Base-by-base conservation (phyloP, 192 early-diverging fungal species). In the Backusella mclennaniae region DNA sequence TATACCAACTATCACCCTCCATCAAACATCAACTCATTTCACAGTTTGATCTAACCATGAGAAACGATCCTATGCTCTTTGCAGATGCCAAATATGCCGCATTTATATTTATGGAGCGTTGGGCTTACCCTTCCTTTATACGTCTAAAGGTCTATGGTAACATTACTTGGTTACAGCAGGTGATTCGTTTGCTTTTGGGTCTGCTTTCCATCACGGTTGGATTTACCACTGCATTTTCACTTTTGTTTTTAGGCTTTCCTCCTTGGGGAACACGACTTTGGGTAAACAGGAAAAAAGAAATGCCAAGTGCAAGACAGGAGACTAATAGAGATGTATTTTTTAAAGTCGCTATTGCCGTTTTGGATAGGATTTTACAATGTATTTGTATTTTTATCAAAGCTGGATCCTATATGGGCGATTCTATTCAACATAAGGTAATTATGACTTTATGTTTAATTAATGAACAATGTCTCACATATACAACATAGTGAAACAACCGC, bases 81-180 rank as follows among this genome's bases (percentile, higher is more conserved):
- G 72, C 83, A 5, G 87, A 89, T 63, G 88, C 88, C 21, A 85
- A 87, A 31, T 77, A 88, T 52, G 77, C 82, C 73, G 81, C 84
- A 19, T 87, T 81, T 75, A 77, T 85, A 33, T 80, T 73, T 1
- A 89, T 90, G 88, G 77, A 86, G 66, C 69, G 78, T 21, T 79
- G 83, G 26, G 82, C 82, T 11, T 90, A 86, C 49, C 88, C 89
- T n/a, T 73, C 83, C 33, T 90, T 90, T 70, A 46, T 90, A 21
- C 67, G 83, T 33, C 79, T 83, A 15, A 84, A 87, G 21, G 87
- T 85, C 6, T 89, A 81, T 69, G 86, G 88, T 4, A 90, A 90
- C 66, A 85, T 88, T 72, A 85, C 77, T 17, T 67, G 78, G 14
- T 75, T 72, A 35, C 87, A 90, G 19, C 80, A 79, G 31, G 17